Evolutionary conservation across 1,284 basidiomycete species (phyloP).

Genomic region (Chalciporus sp.): DNA sequence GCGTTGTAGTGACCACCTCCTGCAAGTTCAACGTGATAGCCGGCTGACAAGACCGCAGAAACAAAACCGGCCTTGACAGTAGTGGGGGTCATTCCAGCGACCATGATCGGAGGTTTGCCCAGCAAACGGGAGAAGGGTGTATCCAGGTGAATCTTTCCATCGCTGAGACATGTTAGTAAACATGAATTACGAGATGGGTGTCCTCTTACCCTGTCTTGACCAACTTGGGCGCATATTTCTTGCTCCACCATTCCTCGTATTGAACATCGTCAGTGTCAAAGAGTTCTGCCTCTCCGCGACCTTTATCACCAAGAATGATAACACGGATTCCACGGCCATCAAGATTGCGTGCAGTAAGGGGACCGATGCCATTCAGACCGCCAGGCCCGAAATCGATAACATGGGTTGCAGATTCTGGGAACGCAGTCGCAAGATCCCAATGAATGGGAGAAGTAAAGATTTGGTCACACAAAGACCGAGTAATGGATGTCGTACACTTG

Average conservation of each 20-base stretch:
- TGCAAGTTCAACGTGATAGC: constrained; percentile 95
- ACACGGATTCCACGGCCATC: constrained; percentile 93
- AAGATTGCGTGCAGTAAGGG: constrained; percentile 86
- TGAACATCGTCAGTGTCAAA: constrained; percentile 72
- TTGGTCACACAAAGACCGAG: constrained; percentile 86
- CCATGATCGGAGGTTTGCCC: constrained; percentile 97
- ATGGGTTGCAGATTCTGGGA: constrained; percentile 90
- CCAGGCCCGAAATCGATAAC: constrained; percentile 97
- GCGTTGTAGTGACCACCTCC: constrained; percentile 98
- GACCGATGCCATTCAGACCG: constrained; percentile 91
- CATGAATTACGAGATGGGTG: constrained; percentile 1
- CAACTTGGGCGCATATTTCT: constrained; percentile 83
- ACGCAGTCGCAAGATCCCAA: constrained; percentile 89
- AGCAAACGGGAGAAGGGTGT: constrained; percentile 95
- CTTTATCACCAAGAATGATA: constrained; percentile 84
- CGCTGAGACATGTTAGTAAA: constrained; percentile 47
- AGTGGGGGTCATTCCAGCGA: constrained; percentile 97
- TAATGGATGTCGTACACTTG: constrained; percentile 62
- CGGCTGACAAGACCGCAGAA: constrained; percentile 88
- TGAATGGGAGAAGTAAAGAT: constrained; percentile 93
- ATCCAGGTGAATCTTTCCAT: constrained; percentile 90
- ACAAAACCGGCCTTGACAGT: constrained; percentile 95
- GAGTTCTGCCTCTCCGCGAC: constrained; percentile 84
- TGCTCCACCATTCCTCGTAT: constrained; percentile 88
- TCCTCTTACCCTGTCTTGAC: constrained; percentile 81